A percentile compares a stretch with the other conserved stretches of the same genome.
These are phyloP conservation scores for Orobanche coerulescens DNA, from an alignment of 257 asterid genomes.

Conservation along the genomic window DNA sequence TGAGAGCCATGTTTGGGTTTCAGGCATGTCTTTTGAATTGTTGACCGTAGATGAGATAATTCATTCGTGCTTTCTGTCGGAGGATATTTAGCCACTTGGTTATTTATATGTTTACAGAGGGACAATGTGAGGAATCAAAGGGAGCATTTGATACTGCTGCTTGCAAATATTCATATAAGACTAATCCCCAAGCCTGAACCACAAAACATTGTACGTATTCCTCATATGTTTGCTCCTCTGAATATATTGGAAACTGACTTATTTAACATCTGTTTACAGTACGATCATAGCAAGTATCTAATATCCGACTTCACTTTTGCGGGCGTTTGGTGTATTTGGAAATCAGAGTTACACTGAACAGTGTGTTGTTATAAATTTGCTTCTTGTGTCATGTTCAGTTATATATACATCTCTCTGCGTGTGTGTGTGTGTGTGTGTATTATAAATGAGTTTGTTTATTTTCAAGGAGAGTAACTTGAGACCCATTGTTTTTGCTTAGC, in stretches of 20 bases:
- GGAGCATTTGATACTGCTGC: conserved; percentile 82
- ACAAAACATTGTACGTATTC: conserved; percentile 49
- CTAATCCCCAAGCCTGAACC: conserved; percentile 90
- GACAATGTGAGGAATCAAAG: conserved; percentile 93
- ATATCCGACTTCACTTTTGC: conserved; percentile 5
- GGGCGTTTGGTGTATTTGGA: neutral
- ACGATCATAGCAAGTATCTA: conserved; percentile 4
- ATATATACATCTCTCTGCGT: neutral
- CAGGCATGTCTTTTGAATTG: conserved; percentile 54
- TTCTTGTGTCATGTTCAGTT: conserved; percentile 1
- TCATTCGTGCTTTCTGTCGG: conserved; percentile 13
- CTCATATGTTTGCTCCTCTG: conserved; percentile 17
- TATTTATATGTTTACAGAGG: conserved; percentile 49
- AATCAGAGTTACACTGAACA: neutral
- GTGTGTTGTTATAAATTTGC: neutral
- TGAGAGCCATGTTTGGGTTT: conserved; percentile 96
- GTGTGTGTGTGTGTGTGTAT: neutral
- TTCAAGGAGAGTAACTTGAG: conserved; percentile 20
- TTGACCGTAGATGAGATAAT: conserved; percentile 20
- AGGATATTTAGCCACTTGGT: conserved; percentile 15
- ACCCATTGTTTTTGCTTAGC: conserved; percentile 36
- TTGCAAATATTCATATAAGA: conserved; percentile 85
- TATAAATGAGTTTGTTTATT: neutral
- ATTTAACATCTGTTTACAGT: conserved; percentile 7
- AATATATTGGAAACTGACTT: conserved; percentile 2